Percentiles rank a stretch among this genome's conserved stretches.
Evolutionary conservation across 768 basidiomycete species (phyloP).

Genomic region (Pholiota microspora): DNA sequence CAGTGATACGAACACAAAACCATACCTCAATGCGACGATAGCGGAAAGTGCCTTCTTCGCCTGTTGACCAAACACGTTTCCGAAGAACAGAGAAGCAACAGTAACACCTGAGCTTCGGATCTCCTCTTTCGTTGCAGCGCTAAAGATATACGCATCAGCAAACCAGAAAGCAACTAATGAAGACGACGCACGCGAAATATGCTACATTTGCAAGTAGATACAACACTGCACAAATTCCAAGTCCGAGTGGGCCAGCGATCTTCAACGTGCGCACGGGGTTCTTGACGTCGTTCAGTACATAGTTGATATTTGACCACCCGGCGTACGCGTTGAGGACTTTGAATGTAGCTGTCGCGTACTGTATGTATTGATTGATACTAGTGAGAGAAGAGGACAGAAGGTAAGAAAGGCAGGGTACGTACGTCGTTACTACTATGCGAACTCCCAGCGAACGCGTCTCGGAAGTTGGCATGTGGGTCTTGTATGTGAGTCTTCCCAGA

Average conservation of each 20-base stretch:
- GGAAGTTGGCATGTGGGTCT: slow-evolving; percentile 53
- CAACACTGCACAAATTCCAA: slow-evolving; percentile 49
- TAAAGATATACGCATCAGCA: neutral
- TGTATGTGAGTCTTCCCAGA: slow-evolving; percentile 47
- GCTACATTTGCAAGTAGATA: slow-evolving; percentile 59
- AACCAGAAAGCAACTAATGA: neutral
- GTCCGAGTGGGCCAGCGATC: slow-evolving; percentile 58
- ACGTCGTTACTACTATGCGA: slow-evolving; percentile 43
- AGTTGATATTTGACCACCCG: slow-evolving; percentile 59
- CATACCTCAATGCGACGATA: slow-evolving; percentile 56
- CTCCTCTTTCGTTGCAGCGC: slow-evolving; percentile 45
- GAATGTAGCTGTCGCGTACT: slow-evolving; percentile 63
- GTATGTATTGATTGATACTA: neutral
- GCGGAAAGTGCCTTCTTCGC: slow-evolving; percentile 57
- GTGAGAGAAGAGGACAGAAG: neutral
- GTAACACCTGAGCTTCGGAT: slow-evolving; percentile 49
- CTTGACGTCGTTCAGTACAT: slow-evolving; percentile 60
- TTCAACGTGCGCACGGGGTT: slow-evolving; percentile 60
- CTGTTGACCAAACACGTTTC: slow-evolving; percentile 51
- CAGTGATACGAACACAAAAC: neutral
- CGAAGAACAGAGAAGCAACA: slow-evolving; percentile 60
- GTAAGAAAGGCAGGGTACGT: neutral
- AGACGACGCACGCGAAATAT: slow-evolving; percentile 41
- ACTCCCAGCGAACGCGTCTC: slow-evolving; percentile 51
- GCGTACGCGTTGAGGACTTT: slow-evolving; percentile 45